Evolutionary conservation across 225 moss, liverwort and hornwort species (phyloP), one percentile per base, ranked within the genome.

Genomic region (Ulota crispa): DNA sequence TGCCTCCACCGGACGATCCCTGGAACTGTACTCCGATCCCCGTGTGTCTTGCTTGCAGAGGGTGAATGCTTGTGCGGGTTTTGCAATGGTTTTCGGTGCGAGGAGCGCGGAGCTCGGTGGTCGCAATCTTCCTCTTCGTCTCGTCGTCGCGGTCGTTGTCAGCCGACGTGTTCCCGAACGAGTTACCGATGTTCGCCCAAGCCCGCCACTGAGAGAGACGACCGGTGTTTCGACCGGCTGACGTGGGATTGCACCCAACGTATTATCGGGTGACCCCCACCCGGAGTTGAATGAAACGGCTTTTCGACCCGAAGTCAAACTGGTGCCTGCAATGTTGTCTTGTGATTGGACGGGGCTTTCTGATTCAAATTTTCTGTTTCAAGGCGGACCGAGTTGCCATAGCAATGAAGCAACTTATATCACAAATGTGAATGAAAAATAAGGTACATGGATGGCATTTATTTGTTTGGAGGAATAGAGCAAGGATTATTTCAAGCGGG

Each of bases 181-280:
- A 34, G 14, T 21, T 13, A 69, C 59, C 57, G 43, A 4, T 8
- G 68, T 2, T 16, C 26, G 47, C 6, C 14, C 4, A 23, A 12
- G 32, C 63, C 41, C 28, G n/a, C n/a, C n/a, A 47, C 21, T 61
- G 75, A 41, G 70, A 64, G 86, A 83, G 86, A 86, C 79, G 76
- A 86, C 86, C 83, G 79, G 8, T 5, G 75, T 36, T 79, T 75
- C 79, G 5, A 8, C 75, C 43, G 83, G 70, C 2, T 7, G 37
- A 30, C 36, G 42, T 62, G 27, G 14, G 50, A 4, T 8, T 21
- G 1, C 21, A 64, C 65, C 85, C 81, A 57, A 45, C 27, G 74
- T 79, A 37, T 84, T 68, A 20, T 4, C 43, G 75, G 83, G 78
- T 56, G 59, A 41, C 71, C 72, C 68, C 59, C n/a, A 66, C 60